Evolutionary conservation across 768 basidiomycete genomes (phyloP).

Genomic region (Boletus sensibilis): DNA sequence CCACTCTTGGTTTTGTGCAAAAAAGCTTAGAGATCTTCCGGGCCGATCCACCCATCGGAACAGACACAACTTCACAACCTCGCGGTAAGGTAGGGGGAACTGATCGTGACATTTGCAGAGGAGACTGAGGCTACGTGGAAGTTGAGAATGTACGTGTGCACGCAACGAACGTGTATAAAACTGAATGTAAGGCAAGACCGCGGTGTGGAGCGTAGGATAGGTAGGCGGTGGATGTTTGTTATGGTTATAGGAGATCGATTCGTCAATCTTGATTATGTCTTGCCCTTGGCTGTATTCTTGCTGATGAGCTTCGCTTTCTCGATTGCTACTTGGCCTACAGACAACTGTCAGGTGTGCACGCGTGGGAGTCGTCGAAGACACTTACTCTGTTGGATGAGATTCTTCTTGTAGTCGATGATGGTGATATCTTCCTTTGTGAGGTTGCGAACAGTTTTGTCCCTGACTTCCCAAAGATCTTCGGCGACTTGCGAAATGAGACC

Average conservation of each 20-base stretch:
- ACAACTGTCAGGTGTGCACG: conserved; percentile 3
- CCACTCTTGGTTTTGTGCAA: conserved; percentile 15
- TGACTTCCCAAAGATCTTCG: conserved; percentile 99
- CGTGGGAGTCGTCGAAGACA: background rate
- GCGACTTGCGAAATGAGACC: conserved; percentile 97
- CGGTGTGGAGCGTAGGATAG: conserved; percentile 6
- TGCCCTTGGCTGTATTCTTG: conserved; percentile 74
- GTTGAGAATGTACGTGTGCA: conserved; percentile 13
- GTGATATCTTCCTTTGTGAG: conserved; percentile 87
- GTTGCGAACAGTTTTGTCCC: conserved; percentile 89
- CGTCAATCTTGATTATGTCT: conserved; percentile 42
- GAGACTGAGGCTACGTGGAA: conserved; percentile 13
- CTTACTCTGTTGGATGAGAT: conserved; percentile 76
- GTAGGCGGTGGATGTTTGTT: conserved; percentile 7
- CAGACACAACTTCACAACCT: conserved; percentile 10
- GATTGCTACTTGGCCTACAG: conserved; percentile 73
- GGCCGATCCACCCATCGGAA: conserved; percentile 16
- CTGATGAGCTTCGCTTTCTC: conserved; percentile 94
- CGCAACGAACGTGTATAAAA: conserved; percentile 13
- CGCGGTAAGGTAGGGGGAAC: background rate
- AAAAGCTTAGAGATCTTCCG: conserved; percentile 19
- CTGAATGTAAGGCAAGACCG: conserved; percentile 11
- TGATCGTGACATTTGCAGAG: conserved; percentile 19
- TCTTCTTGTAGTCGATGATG: conserved; percentile 92
- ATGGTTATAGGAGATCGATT: background rate